Base-by-base conservation (phyloP, 495 filamentous ascomycete genomes). In the Barbatosphaeria neglecta region DNA sequence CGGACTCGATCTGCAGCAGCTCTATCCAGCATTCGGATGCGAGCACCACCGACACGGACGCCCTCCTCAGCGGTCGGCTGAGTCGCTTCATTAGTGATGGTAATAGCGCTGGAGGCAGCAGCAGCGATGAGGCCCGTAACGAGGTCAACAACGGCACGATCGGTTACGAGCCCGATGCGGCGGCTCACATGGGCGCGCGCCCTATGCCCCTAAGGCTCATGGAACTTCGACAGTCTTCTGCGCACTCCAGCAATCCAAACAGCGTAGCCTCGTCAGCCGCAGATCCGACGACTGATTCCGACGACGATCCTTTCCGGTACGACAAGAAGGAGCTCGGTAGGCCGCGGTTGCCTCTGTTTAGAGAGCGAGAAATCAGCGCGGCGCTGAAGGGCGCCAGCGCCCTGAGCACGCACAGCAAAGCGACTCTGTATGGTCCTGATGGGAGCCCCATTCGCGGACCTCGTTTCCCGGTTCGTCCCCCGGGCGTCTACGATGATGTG, bases 281-380 rank as follows among this genome's bases (percentile, higher is more conserved):
- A 20, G 48, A 35, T 9, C n/a, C 42, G 10, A 51, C 43, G 2
- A 50, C 52, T 9, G 56, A 55, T 10, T 60, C 59, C 6, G 59
- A 61, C 27, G 57, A 57, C 4, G 59, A 64, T 39, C 61, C 54
- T 5, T 64, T 64, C 55, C 50, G 47, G 22, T 64, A 60, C 25
- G 61, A 64, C 24, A 41, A 45, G 7, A 50, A 55, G 15, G 54
- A 55, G n/a, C n/a, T n/a, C n/a, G n/a, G n/a, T 38, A 47, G 45
- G 2, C 38, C 51, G 5, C 58, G 58, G 22, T 44, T 64, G 4
- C 47, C 51, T n/a, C 55, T 52, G 9, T 38, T 48, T 1, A 46
- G 48, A 22, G 60, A 63, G 49, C 45, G 57, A 23, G 60, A 63
- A 19, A 51, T 61, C 17, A 63, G 60, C 28, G 49, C 22, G 3